Base-by-base conservation (phyloP, 139 green algal genomes). In the Asterochloris sp. region DNA sequence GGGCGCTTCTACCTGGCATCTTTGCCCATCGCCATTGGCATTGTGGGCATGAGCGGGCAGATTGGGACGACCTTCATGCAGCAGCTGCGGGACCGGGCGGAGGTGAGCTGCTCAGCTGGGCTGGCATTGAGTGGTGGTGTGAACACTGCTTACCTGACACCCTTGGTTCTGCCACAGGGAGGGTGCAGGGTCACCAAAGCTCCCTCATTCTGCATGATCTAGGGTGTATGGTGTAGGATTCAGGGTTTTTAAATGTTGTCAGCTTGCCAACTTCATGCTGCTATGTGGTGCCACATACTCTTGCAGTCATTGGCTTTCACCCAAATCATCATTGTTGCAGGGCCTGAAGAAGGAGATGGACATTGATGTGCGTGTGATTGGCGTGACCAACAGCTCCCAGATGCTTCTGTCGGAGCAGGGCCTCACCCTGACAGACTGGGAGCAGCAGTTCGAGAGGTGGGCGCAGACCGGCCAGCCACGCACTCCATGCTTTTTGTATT, bases 1-100 rank as follows among this genome's bases (percentile, higher is more conserved):
- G 90, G 87, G 28, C 90, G 95, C 62, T 99, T 99, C 93, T 99
- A 99, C 91, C 85, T 98, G 62, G 93, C 92, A 0, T 90, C 95
- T 63, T 93, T 96, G 78, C 88, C 95, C 69, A 89, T 99, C 24
- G 93, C 91, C 11, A 88, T 99, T 17, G 97, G 91, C 28, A 76
- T 99, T 13, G 91, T 99, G 26, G 96, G 96, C 0, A 95, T 95
- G 0, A 54, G 6, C 6, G 97, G 97, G 16, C 89, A 98, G 29
- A 97, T 99, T 68, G 97, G 97, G 4, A 84, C 83, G 62, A 97
- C 96, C 11, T 88, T 99, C 62, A 90, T 99, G 29, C 74, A 91
- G 0, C 96, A 99, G 91, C 78, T 99, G 11, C 84, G 90, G 19
- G 89, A 95, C 71, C 94, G 97, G 91, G 76, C 85, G 80, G 0